Evolutionary conservation across 2,329 filamentous ascomycete genomes (phyloP).

Genomic region (Alternaria sp.): DNA sequence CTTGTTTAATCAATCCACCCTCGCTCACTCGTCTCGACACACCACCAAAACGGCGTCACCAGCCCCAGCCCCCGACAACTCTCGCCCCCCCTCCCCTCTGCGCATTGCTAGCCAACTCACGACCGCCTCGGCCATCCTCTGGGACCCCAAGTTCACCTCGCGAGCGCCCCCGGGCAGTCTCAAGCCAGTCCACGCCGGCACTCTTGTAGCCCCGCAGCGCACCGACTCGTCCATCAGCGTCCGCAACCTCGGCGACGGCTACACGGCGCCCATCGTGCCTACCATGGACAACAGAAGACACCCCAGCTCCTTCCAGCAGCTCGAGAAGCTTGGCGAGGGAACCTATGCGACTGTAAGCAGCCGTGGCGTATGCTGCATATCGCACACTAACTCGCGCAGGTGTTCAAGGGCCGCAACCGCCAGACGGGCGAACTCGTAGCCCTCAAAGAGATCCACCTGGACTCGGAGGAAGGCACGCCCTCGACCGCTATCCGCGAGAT

Average conservation of each 20-base stretch:
- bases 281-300: slow-evolving; percentile 90
- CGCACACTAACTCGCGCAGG: slow-evolving; percentile 63
- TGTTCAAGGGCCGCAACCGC: slow-evolving; percentile 97
- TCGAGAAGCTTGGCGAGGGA: slow-evolving; percentile 97
- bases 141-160: slow-evolving; percentile 59
- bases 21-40: slow-evolving; percentile 5
- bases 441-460: slow-evolving; percentile 97
- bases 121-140: slow-evolving; percentile 60
- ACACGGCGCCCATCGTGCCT: slow-evolving; percentile 42
- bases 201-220: slow-evolving; percentile 56
- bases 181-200: slow-evolving; percentile 59
- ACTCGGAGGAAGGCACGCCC: slow-evolving; percentile 97
- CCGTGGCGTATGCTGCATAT: background rate
- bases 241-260: slow-evolving; percentile 56
- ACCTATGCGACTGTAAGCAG: slow-evolving; percentile 91
- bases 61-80: slow-evolving; percentile 22
- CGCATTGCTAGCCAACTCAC: slow-evolving; percentile 58
- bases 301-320: slow-evolving; percentile 97
- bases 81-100: slow-evolving; percentile 35
- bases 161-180: slow-evolving; percentile 57
- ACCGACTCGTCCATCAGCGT: slow-evolving; percentile 63
- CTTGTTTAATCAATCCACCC: slow-evolving; percentile 10
- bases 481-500: slow-evolving; percentile 98
- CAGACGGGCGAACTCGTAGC: slow-evolving; percentile 97
- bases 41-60: slow-evolving; percentile 25